A percentile compares a stretch with the other conserved stretches of the same genome.
Conservation (phyloP, 176 grass and related monocot genomes). For the Olyra latifolia region DNA sequence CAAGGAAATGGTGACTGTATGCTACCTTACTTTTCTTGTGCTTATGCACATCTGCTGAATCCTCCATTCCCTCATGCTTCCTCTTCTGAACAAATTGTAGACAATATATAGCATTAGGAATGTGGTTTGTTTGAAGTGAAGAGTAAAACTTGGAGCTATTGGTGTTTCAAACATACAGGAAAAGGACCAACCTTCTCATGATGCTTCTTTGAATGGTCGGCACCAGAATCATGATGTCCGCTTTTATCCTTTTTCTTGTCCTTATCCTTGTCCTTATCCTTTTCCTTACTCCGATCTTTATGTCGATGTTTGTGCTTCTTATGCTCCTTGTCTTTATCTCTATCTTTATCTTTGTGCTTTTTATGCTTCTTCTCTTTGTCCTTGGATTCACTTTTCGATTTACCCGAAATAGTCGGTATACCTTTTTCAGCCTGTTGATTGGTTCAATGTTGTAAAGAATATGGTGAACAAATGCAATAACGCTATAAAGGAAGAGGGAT, state of each 20-base stretch:
- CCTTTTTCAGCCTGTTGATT: constrained; percentile 75
- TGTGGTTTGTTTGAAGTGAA: not conserved
- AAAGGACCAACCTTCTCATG: constrained; percentile 67
- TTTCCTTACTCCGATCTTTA: constrained; percentile 90
- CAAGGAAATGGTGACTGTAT: constrained; percentile 23
- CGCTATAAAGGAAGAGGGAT: not conserved
- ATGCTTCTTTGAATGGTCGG: constrained; percentile 83
- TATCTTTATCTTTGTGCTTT: constrained; percentile 87
- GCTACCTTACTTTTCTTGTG: constrained; percentile 78
- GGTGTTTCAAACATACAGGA: constrained; percentile 12
- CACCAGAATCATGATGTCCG: constrained; percentile 75
- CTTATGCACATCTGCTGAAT: constrained; percentile 58
- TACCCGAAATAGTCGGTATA: constrained; percentile 72
- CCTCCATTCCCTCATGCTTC: constrained; percentile 58
- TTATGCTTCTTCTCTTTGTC: constrained; percentile 98
- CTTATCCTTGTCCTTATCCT: constrained; percentile 87
- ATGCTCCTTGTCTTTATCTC: constrained; percentile 92
- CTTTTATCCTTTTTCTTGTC: constrained; percentile 98
- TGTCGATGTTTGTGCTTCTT: constrained; percentile 96
- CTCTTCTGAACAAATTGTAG: constrained; percentile 45
- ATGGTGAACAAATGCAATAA: constrained; percentile 9
- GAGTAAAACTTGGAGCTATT: not conserved
- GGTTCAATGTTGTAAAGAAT: constrained; percentile 10
- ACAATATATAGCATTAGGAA: constrained; percentile 16
- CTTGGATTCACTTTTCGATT: constrained; percentile 74